These are phyloP conservation scores for Wallacemonas sp. DNA, from an alignment of 208 protist genomes.

Conservation along the genomic window DNA sequence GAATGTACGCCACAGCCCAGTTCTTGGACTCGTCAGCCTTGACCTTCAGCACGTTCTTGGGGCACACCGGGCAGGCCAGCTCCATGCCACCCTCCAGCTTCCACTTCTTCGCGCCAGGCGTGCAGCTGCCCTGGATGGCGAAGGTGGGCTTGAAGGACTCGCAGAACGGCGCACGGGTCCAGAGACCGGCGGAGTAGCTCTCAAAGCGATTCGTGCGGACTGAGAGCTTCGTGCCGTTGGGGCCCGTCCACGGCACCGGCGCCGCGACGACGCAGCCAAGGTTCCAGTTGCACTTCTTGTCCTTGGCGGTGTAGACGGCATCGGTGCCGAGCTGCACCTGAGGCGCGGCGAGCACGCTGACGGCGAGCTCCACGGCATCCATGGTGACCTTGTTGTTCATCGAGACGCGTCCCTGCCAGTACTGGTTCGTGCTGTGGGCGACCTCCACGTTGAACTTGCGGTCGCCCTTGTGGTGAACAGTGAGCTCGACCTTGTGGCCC, in stretches of 20 bases:
- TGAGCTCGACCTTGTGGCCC: conserved; percentile 64
- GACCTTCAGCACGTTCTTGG: conserved; percentile 71
- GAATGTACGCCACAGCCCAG: conserved; percentile 67
- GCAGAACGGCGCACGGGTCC: conserved; percentile 37
- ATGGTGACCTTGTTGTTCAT: conserved; percentile 72
- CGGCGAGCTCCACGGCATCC: conserved; percentile 50
- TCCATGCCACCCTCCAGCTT: conserved; percentile 39
- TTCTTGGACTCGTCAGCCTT: conserved; percentile 53
- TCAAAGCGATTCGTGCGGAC: conserved; percentile 51
- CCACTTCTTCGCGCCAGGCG: conserved; percentile 14
- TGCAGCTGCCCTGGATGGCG: conserved; percentile 49
- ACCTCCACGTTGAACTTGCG: conserved; percentile 44
- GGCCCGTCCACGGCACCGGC: conserved; percentile 31
- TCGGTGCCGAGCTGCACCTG: conserved; percentile 64
- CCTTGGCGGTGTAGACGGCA: conserved; percentile 43
- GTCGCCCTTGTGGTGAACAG: conserved; percentile 26
- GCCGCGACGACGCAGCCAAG: conserved; percentile 23
- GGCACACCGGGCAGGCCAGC: conserved; percentile 47
- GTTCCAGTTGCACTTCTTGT: conserved; percentile 68
- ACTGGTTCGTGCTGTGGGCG: conserved; percentile 34
- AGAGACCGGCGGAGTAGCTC: conserved; percentile 29
- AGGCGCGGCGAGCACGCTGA: conserved; percentile 48
- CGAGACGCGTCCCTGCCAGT: conserved; percentile 30
- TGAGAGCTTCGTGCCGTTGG: conserved; percentile 35
- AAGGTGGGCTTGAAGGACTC: conserved; percentile 28